These are phyloP conservation scores for Thelonectria olida DNA, from an alignment of 2,329 filamentous ascomycete species.

Conservation along the genomic window DNA sequence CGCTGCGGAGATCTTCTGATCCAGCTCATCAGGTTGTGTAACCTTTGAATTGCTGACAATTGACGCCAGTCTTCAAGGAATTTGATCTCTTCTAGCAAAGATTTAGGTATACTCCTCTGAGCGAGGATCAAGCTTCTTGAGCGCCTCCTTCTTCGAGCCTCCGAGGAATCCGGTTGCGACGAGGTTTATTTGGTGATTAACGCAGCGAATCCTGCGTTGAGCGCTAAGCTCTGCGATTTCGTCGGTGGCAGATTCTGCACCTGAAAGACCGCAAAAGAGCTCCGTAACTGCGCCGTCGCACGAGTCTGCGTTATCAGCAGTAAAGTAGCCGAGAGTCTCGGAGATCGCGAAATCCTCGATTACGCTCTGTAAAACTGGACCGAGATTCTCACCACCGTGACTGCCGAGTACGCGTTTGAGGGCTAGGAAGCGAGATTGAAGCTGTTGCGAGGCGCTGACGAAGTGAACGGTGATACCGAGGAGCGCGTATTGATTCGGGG, in stretches of 20 bases:
- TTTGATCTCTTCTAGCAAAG: slow-evolving; percentile 1
- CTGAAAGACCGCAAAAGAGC: slow-evolving; percentile 1
- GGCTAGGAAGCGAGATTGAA: slow-evolving; percentile 1
- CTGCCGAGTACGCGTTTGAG: not conserved
- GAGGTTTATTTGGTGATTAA: slow-evolving; percentile 2
- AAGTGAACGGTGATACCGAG: too few species aligned
- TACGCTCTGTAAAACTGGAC: not conserved
- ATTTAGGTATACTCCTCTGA: slow-evolving; percentile 2
- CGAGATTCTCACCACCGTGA: not conserved
- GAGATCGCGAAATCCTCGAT: not conserved
- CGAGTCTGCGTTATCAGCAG: not conserved
- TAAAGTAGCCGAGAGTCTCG: not conserved
- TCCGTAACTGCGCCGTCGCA: not conserved
- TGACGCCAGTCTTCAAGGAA: not conserved
- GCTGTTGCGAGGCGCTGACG: not conserved
- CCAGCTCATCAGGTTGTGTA: not conserved
- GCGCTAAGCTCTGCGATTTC: not conserved
- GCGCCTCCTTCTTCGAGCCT: not conserved
- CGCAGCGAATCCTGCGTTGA: not conserved
- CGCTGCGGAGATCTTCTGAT: slow-evolving; percentile 1
- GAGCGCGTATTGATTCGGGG: not conserved
- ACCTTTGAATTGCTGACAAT: slow-evolving; percentile 1
- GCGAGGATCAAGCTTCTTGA: not conserved
- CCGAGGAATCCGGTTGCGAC: not conserved
- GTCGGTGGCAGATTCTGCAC: not conserved